These are phyloP conservation scores for Boletus insuetus DNA, from an alignment of 768 basidiomycete species.

Conservation along the genomic window DNA sequence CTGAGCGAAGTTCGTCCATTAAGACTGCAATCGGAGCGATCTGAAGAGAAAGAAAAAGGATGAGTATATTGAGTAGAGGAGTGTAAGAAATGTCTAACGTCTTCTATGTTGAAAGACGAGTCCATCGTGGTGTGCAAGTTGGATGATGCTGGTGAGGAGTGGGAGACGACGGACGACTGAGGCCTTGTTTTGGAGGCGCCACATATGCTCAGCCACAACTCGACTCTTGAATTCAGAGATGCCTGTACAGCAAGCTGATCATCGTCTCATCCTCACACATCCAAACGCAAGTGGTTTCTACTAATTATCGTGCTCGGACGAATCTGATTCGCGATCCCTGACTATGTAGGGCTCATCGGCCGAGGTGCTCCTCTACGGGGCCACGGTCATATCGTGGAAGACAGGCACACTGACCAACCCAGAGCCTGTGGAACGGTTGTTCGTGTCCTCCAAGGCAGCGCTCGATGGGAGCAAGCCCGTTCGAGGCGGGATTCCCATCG, in stretches of 20 bases:
- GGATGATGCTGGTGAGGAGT: not conserved
- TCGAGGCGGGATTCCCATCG: conserved; percentile 54
- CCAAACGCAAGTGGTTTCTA: conserved; percentile 46
- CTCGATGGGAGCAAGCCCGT: conserved; percentile 81
- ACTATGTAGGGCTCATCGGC: conserved; percentile 58
- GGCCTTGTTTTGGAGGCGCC: conserved; percentile 19
- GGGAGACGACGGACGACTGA: not conserved
- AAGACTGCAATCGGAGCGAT: conserved; percentile 94
- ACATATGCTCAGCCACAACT: conserved; percentile 14
- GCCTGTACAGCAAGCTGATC: conserved; percentile 50
- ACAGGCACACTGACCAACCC: conserved; percentile 37
- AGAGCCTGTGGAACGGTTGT: conserved; percentile 63
- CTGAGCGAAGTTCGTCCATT: conserved; percentile 97
- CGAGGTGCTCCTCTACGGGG: conserved; percentile 75
- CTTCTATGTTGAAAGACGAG: conserved; percentile 60
- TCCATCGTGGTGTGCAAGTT: conserved; percentile 49
- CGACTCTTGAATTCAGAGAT: conserved; percentile 30
- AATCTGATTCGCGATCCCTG: not conserved
- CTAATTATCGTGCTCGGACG: not conserved
- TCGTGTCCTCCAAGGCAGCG: conserved; percentile 75
- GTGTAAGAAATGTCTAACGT: conserved; percentile 44
- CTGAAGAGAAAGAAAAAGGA: conserved; percentile 35
- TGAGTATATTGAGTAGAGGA: conserved; percentile 11
- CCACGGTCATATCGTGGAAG: conserved; percentile 88
- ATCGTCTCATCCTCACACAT: conserved; percentile 53